Base-by-base conservation (phyloP, 495 filamentous ascomycete genomes). In the Cetradonia linearis region DNA sequence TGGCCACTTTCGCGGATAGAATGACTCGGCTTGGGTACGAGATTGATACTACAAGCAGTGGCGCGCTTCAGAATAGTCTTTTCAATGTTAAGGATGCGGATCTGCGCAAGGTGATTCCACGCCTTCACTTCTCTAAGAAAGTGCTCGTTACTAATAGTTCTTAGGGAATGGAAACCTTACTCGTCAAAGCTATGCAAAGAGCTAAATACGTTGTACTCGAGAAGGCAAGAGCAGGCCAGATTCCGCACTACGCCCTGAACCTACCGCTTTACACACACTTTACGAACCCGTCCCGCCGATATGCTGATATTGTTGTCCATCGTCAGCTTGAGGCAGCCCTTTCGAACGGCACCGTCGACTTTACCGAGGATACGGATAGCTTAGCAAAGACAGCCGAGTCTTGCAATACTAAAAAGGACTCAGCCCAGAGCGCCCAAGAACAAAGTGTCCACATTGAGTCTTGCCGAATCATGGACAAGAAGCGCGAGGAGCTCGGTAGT, bases 351-450 rank as follows among this genome's bases (percentile, higher is more conserved):
- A 76, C 85, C 37, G 78, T 87, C 57, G 92, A 96, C 64, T 96
- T 95, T 71, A 82, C 75, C 9, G 93, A 98, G 60, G 93, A 98
- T 66, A 70, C 89, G 50, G 93, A 98, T 66, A 84, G 81, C 49
- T 74, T 98, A 33, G 84, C 80, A 66, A 98, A 98, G 81, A 95
- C 87, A 53, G 89, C 91, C 23, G 93, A 98, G 70, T 84, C 88
- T 61, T 95, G 91, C 80, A 98, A 97, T 74, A 95, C 86, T 68
- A 98, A 97, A 83, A 98, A 98, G 71, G 93, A 98, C 68, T 97
- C 93, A 5, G 92, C 94, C 0, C 92, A 94, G 73, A 91, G 88
- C 67, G 93, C 93, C 11, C 93, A 97, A 68, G 93, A 98, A 71
- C 93, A 98, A 75, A 97, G 93, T 70, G 89, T 98, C 63, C 93